Conservation (phyloP, 495 filamentous ascomycete species). For the Lasiosphaeria hispida region DNA sequence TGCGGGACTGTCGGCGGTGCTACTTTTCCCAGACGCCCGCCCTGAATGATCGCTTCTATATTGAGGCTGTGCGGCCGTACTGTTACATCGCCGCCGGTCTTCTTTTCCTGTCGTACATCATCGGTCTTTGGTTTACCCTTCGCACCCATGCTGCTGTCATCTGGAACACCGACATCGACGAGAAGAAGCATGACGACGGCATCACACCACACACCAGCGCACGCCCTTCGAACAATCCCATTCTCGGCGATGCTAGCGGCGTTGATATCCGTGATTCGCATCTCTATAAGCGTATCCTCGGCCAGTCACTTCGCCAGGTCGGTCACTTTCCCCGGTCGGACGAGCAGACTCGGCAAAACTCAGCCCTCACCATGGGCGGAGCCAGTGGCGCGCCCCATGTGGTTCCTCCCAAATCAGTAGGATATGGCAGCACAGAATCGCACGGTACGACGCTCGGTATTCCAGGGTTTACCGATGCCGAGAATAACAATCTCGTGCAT, state of each 20-base stretch:
- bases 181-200: conserved; percentile 66
- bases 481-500: conserved; percentile 75
- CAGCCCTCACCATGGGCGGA: conserved; percentile 32
- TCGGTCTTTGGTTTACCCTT: conserved; percentile 94
- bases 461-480: conserved; percentile 69
- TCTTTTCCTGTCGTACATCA: conserved; percentile 89
- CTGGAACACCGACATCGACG: conserved; percentile 84
- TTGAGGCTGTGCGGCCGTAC: conserved; percentile 86
- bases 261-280: conserved; percentile 74
- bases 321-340: conserved; percentile 57
- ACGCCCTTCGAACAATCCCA: conserved; percentile 38
- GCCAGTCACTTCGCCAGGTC: conserved; percentile 79
- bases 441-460: conserved; percentile 51
- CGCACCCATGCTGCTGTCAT: conserved; percentile 95
- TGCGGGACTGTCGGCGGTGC: conserved; percentile 79
- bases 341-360: conserved; percentile 46
- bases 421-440: conserved; percentile 32
- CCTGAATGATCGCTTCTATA: conserved; percentile 80
- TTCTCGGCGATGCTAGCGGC: conserved; percentile 40
- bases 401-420: conserved; percentile 65
- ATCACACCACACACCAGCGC: conserved; percentile 34
- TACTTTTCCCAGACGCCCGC: conserved; percentile 91
- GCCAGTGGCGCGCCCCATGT: conserved; percentile 57
- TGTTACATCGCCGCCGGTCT: conserved; percentile 81
- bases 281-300: conserved; percentile 89